Percentiles rank a stretch among this genome's conserved stretches.
phyloP scores from a whole-genome alignment of 202 grass and related monocot species.

The Hordeum pubiflorum region DNA sequence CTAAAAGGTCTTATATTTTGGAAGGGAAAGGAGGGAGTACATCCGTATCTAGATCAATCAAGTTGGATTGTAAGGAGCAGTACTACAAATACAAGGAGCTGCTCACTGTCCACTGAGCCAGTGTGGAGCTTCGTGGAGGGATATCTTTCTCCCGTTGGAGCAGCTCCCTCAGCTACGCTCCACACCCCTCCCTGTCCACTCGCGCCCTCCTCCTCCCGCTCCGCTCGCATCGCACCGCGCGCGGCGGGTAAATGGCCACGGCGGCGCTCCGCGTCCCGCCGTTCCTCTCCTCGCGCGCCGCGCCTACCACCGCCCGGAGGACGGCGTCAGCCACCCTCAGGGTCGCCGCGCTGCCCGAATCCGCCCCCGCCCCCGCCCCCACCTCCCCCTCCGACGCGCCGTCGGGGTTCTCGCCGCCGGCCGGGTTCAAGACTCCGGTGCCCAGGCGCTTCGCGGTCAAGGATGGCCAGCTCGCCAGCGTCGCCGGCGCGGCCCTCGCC shows the following conservation, averaged over 20 bases:
- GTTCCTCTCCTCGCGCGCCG: not conserved
- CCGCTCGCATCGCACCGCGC: too few species aligned
- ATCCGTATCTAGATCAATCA: too few species aligned
- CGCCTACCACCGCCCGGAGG: not conserved
- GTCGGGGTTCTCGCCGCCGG: constrained; percentile 21
- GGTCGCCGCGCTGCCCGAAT: constrained; percentile 14
- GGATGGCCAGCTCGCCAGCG: constrained; percentile 43
- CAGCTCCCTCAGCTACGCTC: too few species aligned
- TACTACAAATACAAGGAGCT: too few species aligned
- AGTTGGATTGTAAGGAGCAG: too few species aligned
- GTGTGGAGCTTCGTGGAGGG: too few species aligned
- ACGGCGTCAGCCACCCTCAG: not conserved
- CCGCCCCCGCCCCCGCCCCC: not conserved
- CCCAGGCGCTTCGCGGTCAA: constrained; percentile 62
- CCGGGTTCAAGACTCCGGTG: constrained; percentile 53
- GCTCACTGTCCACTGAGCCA: too few species aligned
- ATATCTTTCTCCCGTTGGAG: too few species aligned
- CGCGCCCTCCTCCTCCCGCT: not conserved
- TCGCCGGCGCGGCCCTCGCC: constrained; percentile 65
- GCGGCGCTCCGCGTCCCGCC: not conserved
- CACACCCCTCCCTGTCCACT: too few species aligned
- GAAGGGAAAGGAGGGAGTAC: too few species aligned
- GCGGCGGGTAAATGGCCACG: constrained; percentile 8
- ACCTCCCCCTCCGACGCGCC: not conserved
- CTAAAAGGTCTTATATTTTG: too few species aligned